Conservation (phyloP, 371 early-diverging fungal species). For the Apophysomyces sp. region DNA sequence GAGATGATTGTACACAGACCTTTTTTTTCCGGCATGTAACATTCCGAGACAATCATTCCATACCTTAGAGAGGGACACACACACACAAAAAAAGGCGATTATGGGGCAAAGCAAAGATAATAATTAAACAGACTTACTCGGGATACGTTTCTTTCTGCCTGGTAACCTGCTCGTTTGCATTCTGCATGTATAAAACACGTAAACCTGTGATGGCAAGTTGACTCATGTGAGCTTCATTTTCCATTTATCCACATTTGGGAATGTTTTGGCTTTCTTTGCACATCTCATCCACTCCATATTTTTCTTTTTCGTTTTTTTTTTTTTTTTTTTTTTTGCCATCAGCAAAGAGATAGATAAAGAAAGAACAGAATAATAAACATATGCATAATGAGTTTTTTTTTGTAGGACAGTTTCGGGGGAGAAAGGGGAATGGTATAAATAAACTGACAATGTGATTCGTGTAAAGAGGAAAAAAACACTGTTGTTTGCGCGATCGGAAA, state of each 20-base stretch:
- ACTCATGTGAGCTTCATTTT: slow-evolving; percentile 1
- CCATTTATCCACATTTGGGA: neutral
- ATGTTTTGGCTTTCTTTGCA: neutral
- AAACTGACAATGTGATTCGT: neutral
- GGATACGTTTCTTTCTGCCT: neutral
- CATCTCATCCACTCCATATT: neutral
- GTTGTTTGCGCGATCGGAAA: neutral
- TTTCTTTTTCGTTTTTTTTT: no score
- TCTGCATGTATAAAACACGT: neutral
- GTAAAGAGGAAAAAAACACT: neutral
- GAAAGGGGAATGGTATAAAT: neutral
- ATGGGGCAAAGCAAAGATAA: neutral
- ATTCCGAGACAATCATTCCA: neutral
- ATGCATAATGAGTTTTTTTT: neutral
- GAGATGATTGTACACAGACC: neutral
- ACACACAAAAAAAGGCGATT: no score
- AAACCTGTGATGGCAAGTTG: neutral
- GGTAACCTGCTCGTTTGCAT: neutral
- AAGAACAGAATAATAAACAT: neutral
- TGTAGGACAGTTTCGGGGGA: neutral
- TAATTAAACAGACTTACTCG: neutral
- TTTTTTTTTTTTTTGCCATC: neutral
- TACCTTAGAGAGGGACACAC: neutral
- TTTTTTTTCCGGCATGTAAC: neutral
- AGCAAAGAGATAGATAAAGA: neutral